Conservation (phyloP, 345 rosid genomes). For the Linum lewisii region DNA sequence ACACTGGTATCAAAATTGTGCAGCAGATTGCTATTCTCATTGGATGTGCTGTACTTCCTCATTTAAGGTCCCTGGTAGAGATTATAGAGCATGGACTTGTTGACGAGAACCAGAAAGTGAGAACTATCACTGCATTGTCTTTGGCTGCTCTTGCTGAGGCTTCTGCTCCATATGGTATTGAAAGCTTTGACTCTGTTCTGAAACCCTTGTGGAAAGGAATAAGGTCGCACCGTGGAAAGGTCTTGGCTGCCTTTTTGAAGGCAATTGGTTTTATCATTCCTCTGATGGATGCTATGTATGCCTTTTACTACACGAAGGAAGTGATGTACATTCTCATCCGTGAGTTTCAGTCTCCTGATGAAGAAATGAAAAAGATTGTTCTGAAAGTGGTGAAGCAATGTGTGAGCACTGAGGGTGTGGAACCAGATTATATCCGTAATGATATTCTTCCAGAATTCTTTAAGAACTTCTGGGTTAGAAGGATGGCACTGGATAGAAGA, state of each 20-base stretch:
- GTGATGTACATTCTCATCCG: conserved; percentile 89
- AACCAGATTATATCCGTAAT: conserved; percentile 73
- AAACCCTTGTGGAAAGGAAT: conserved; percentile 99
- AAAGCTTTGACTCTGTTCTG: conserved; percentile 92
- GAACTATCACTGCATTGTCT: conserved; percentile 97
- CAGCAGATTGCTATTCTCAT: conserved; percentile 98
- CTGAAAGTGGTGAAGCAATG: conserved; percentile 97
- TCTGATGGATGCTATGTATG: conserved; percentile 92
- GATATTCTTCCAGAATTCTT: conserved; percentile 96
- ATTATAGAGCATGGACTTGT: conserved; percentile 89
- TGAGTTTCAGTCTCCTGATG: conserved; percentile 99
- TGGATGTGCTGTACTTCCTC: conserved; percentile 98
- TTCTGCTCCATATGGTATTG: conserved; percentile 98
- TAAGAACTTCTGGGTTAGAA: conserved; percentile 85
- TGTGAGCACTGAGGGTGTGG: conserved; percentile 97
- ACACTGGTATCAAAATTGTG: conserved; percentile 97
- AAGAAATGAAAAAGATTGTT: conserved; percentile 98
- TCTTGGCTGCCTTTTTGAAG: conserved; percentile 97
- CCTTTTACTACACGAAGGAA: conserved; percentile 93
- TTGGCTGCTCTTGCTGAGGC: conserved; percentile 99
- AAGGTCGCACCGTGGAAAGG: conserved; percentile 96
- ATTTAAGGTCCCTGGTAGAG: conserved; percentile 83
- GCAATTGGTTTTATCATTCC: conserved; percentile 99
- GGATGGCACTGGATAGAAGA: conserved; percentile 96
- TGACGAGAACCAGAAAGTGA: conserved; percentile 97